Conservation (phyloP, 768 basidiomycete species). For the Agaricus subrufescens region DNA sequence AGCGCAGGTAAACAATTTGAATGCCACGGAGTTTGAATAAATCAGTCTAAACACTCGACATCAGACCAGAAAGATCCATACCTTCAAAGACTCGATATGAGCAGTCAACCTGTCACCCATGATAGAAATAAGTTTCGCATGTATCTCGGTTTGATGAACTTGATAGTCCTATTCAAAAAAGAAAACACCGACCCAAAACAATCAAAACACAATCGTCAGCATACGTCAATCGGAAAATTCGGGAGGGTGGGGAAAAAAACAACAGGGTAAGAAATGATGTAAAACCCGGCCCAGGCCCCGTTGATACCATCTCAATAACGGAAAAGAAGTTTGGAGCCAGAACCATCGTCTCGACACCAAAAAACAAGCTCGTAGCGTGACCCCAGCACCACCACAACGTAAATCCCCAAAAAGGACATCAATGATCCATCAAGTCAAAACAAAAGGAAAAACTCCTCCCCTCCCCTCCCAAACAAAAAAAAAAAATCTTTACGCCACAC, state of each 20-base stretch:
- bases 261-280: constrained; percentile 3
- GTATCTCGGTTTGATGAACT: constrained; percentile 99
- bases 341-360: too few species aligned
- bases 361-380: too few species aligned
- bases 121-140: constrained; percentile 94
- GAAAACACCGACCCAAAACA: neutral
- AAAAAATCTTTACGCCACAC: too few species aligned
- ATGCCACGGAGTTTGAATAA: neutral
- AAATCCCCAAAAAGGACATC: too few species aligned
- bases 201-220: neutral
- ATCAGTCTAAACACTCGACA: constrained; percentile 3
- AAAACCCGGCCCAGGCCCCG: neutral
- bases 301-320: too few species aligned
- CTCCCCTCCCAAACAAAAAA: too few species aligned
- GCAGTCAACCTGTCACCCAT: constrained; percentile 92
- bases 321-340: too few species aligned
- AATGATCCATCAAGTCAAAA: too few species aligned
- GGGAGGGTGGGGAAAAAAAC: neutral
- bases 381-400: too few species aligned
- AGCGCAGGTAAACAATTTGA: neutral
- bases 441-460: too few species aligned
- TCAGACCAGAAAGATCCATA: constrained; percentile 19
- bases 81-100: constrained; percentile 82
- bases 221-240: neutral
- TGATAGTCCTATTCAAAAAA: constrained; percentile 73